Conservation (phyloP, 139 green algal species). For the Penium margaritaceum region DNA sequence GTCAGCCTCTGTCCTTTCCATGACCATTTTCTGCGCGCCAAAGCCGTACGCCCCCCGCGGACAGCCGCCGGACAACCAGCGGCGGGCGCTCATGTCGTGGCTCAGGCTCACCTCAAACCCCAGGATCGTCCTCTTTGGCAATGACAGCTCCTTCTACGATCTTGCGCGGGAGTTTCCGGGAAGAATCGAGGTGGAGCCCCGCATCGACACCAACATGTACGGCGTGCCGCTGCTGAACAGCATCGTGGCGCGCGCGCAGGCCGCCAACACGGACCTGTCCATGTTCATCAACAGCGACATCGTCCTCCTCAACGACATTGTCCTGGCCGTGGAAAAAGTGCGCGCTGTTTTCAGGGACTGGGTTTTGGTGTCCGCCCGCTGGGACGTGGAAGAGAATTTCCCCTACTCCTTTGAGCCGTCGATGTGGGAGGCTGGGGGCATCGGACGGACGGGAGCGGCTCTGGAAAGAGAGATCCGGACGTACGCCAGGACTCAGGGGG, state of each 20-base stretch:
- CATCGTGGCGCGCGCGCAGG: conserved; percentile 26
- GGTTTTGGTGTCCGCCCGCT: conserved; percentile 19
- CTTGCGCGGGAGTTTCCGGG: conserved; percentile 11
- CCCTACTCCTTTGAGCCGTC: conserved; percentile 18
- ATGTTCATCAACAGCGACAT: conserved; percentile 37
- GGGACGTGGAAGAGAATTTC: conserved; percentile 18
- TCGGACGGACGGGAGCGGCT: background rate
- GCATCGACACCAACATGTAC: conserved; percentile 28
- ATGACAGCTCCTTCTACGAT: conserved; percentile 11
- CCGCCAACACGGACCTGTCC: conserved; percentile 15
- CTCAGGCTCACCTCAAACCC: conserved; percentile 10
- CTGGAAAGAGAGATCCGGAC: conserved; percentile 9
- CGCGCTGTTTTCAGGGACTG: conserved; percentile 13
- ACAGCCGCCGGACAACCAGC: conserved; percentile 3
- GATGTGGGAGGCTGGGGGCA: background rate
- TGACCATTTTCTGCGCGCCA: conserved; percentile 31
- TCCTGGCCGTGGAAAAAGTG: conserved; percentile 21
- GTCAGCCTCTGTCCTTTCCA: too few relatives aligned
- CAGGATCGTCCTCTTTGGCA: conserved; percentile 15
- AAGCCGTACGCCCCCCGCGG: conserved; percentile 12
- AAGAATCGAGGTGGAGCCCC: conserved; percentile 3
- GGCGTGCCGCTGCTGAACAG: conserved; percentile 29
- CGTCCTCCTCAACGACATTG: conserved; percentile 34
- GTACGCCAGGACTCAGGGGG: background rate
- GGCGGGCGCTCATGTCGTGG: conserved; percentile 25